Evolutionary conservation across 2,329 filamentous ascomycete genomes (phyloP), one percentile per base, ranked within the genome.

Genomic region (Coniochaeta prunicola): DNA sequence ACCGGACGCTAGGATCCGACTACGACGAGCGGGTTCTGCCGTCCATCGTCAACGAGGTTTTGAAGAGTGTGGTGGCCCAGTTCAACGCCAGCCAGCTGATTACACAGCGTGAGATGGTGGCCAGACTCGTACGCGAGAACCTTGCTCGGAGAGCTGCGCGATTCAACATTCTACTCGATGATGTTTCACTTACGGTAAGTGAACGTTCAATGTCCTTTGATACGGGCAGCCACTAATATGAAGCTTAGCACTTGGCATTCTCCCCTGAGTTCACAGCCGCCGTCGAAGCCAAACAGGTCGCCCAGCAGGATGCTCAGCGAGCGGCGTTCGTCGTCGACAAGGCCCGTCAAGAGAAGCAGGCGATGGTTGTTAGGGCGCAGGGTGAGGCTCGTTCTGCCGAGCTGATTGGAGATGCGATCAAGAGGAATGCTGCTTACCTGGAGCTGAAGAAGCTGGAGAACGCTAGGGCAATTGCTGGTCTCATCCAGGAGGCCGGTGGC

Each of bases 371-470:
- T 71, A 91, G 92, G 77, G 94, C 94, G 4, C 94, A 97, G 86
- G 94, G 94, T 91, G 94, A 99, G 80, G 94, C 94, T 56, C 90
- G 94, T 65, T 97, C 94, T 40, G 94, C 94, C 53, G 92, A 99
- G 78, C 87, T 99, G 64, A 97, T 99, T 70, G 94, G 94, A 76
- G 94, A 99, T 57, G 94, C 94, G 62, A 96, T 99, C 86, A 99
- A 97, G 90, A 99, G 97, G 89, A 96, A 84, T 80, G 89, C 92
- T 78, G 89, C 91, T 64, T 99, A 99, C 74, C 86, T 99, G 64
- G 94, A 97, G 77, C 84, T 99, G 71, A 91, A 96, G 78, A 94
- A 96, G 82, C 96, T 99, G 69, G 94, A 99, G 80, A 99, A 97
- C 70, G 94, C 94, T 7, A 84, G 91, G 65, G 83, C 85, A 59